phyloP scores from a whole-genome alignment of 805 yeast species.

The Wickerhamomyces canadensis region DNA sequence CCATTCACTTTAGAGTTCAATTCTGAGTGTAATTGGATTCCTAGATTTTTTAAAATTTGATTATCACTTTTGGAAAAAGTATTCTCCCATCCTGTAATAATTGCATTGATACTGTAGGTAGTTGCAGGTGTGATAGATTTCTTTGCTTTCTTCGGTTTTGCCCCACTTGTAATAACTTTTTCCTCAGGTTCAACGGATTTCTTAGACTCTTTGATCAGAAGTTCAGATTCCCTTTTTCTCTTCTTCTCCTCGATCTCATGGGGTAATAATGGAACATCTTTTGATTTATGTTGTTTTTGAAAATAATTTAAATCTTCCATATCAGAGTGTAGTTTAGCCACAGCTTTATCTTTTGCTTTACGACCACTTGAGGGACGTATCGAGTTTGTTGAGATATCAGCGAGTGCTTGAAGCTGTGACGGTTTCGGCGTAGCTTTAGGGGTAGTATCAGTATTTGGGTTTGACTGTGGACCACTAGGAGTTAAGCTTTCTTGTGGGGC shows the following conservation, averaged over 20 bases:
- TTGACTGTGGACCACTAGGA: no score
- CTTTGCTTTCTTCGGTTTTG: slow-evolving; percentile 5
- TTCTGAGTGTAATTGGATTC: slow-evolving; percentile 43
- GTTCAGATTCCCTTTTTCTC: slow-evolving; percentile 24
- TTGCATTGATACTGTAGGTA: slow-evolving; percentile 39
- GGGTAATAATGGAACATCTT: slow-evolving; percentile 33
- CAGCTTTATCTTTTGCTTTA: slow-evolving; percentile 65
- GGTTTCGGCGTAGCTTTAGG: slow-evolving; percentile 5
- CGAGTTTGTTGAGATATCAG: slow-evolving; percentile 11
- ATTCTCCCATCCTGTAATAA: slow-evolving; percentile 62
- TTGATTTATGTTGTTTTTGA: slow-evolving; percentile 46
- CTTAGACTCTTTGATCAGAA: slow-evolving; percentile 14
- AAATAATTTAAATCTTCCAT: slow-evolving; percentile 64
- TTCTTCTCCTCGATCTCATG: slow-evolving; percentile 32
- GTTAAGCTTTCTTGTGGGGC: background rate
- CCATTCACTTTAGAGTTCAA: slow-evolving; percentile 34
- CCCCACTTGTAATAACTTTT: slow-evolving; percentile 4
- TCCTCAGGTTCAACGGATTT: slow-evolving; percentile 15
- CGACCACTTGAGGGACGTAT: slow-evolving; percentile 29
- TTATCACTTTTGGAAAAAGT: slow-evolving; percentile 39
- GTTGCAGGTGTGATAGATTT: slow-evolving; percentile 8
- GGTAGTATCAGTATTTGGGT: background rate
- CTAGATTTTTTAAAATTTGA: slow-evolving; percentile 41
- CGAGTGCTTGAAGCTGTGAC: slow-evolving; percentile 5
- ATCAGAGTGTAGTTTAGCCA: slow-evolving; percentile 56